Conservation (phyloP, 306 rosid genomes). For the Acacia melanoxylon region DNA sequence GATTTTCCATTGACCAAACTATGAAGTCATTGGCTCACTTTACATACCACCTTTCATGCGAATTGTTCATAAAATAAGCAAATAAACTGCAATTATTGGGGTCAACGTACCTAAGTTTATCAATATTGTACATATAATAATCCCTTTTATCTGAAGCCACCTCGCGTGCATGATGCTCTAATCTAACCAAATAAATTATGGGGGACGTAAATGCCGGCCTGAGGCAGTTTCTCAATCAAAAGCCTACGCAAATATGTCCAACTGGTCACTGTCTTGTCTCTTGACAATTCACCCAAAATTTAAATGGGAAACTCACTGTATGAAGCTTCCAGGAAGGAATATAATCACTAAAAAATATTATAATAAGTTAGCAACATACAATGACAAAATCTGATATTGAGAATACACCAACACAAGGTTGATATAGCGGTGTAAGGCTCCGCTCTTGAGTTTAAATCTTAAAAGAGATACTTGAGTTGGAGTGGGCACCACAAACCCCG, state of each 20-base stretch:
- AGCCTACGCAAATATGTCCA: conserved; percentile 5
- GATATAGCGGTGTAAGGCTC: too few relatives aligned
- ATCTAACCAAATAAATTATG: background rate
- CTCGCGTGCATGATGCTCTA: background rate
- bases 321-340: too few relatives aligned
- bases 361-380: too few relatives aligned
- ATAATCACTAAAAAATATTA: too few relatives aligned
- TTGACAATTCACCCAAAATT: background rate
- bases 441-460: too few relatives aligned
- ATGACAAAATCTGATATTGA: too few relatives aligned
- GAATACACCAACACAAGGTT: too few relatives aligned
- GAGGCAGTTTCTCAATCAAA: background rate
- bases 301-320: too few relatives aligned
- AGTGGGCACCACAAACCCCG: rapidly evolving
- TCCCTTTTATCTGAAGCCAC: background rate
- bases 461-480: too few relatives aligned
- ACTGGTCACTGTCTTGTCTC: background rate
- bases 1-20: too few relatives aligned
- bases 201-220: background rate
- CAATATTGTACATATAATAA: background rate
- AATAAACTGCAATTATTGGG: conserved; percentile 31
- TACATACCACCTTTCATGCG: background rate
- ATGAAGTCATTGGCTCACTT: too few relatives aligned
- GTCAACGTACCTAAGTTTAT: conserved; percentile 30
- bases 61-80: background rate